A percentile compares a stretch with the other conserved stretches of the same genome.
phyloP scores from a whole-genome alignment of 345 rosid species.

The Aquilaria yunnanensis region DNA sequence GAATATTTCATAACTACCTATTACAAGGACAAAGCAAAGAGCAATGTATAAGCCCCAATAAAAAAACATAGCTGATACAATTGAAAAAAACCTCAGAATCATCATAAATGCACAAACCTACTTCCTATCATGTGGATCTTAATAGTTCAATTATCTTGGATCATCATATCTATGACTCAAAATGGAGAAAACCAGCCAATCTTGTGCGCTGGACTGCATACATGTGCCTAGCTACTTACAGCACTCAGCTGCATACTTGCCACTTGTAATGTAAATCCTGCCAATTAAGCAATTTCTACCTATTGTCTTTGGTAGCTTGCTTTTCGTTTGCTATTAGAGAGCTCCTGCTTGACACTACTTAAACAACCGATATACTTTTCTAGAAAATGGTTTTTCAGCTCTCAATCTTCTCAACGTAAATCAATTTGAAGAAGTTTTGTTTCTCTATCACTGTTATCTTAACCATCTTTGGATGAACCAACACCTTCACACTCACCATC shows the following conservation, averaged over 20 bases:
- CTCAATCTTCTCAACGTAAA: slow-evolving; percentile 89
- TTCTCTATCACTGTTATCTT: slow-evolving; percentile 76
- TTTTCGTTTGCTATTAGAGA: slow-evolving; percentile 98
- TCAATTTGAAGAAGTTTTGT: slow-evolving; percentile 79
- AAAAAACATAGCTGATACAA: too few species aligned
- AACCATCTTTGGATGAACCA: slow-evolving; percentile 83
- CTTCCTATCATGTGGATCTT: too few species aligned
- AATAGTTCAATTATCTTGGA: too few species aligned
- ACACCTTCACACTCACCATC: slow-evolving; percentile 75
- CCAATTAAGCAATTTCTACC: slow-evolving; percentile 96
- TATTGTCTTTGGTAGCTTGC: slow-evolving; percentile 93
- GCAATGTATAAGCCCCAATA: too few species aligned
- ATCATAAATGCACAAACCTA: too few species aligned
- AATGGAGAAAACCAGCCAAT: too few species aligned
- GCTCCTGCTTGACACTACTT: slow-evolving; percentile 92
- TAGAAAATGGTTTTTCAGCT: slow-evolving; percentile 83
- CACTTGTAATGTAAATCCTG: slow-evolving; percentile 99
- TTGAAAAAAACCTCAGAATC: too few species aligned
- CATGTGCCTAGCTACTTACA: slow-evolving; percentile 15
- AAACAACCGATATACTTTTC: slow-evolving; percentile 92
- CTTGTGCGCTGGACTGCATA: too few species aligned
- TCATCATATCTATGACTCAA: too few species aligned
- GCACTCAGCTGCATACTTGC: slow-evolving; percentile 44
- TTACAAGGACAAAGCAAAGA: too few species aligned
- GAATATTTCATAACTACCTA: too few species aligned